phyloP scores from a whole-genome alignment of 805 yeast genomes.

The Candida qinlingensis region DNA sequence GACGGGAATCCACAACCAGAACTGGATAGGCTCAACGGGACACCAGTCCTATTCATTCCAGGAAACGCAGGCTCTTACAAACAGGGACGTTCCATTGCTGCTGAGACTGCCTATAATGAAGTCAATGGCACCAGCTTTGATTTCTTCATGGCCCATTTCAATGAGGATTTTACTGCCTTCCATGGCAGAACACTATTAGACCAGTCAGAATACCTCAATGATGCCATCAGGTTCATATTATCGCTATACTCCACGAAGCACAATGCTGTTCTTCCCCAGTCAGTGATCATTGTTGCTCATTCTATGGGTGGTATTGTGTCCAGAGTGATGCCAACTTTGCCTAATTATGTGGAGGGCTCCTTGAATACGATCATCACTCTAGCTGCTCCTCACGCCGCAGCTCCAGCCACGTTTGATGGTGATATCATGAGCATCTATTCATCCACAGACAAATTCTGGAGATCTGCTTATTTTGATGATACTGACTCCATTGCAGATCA shows the following conservation, averaged over 20 bases:
- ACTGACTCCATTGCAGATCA: constrained; percentile 34
- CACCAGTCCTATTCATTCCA: constrained; percentile 90
- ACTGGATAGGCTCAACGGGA: constrained; percentile 43
- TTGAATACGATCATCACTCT: constrained; percentile 81
- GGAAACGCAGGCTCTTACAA: constrained; percentile 95
- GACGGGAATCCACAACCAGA: constrained; percentile 49
- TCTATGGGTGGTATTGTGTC: constrained; percentile 98
- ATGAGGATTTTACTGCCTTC: constrained; percentile 93
- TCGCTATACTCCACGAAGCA: constrained; percentile 46
- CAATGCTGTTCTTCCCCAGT: constrained; percentile 40
- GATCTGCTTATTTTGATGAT: constrained; percentile 42
- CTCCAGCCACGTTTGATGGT: constrained; percentile 92
- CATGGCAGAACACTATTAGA: constrained; percentile 92
- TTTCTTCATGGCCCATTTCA: constrained; percentile 88
- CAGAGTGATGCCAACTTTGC: constrained; percentile 73
- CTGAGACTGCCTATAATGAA: constrained; percentile 50
- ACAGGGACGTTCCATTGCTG: constrained; percentile 90
- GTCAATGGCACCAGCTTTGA: constrained; percentile 48
- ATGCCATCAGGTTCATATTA: constrained; percentile 74
- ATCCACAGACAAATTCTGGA: constrained; percentile 77
- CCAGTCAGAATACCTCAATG: constrained; percentile 90
- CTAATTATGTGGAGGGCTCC: constrained; percentile 66
- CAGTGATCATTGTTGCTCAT: constrained; percentile 81
- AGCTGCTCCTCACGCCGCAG: constrained; percentile 87
- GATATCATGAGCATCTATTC: constrained; percentile 74